phyloP scores from a whole-genome alignment of 2,329 filamentous ascomycete species.

The Magnaporthiopsis incrustans region DNA sequence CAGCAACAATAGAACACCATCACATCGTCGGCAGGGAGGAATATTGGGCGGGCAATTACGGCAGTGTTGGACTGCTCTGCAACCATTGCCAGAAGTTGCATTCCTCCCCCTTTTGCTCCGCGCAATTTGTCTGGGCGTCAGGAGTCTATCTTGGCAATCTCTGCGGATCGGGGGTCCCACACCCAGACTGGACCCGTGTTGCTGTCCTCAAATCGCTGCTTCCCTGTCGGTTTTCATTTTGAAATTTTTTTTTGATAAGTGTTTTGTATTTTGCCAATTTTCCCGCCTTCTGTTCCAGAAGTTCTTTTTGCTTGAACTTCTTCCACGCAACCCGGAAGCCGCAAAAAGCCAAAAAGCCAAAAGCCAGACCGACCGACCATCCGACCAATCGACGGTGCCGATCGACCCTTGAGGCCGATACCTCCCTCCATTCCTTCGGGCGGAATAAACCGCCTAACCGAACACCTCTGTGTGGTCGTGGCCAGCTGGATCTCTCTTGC shows the following conservation, averaged over 20 bases:
- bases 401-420: not conserved
- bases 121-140: not conserved
- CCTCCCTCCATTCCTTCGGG: too few species aligned
- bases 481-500: slow-evolving; percentile 2
- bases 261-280: not conserved
- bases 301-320: not conserved
- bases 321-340: not conserved
- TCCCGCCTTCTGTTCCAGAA: too few species aligned
- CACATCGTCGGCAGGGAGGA: not conserved
- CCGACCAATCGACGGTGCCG: not conserved
- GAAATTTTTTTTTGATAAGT: not conserved
- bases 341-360: not conserved
- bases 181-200: not conserved
- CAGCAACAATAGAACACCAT: not conserved
- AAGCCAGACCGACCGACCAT: not conserved
- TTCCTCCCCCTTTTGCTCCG: not conserved
- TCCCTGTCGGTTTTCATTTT: too few species aligned
- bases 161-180: not conserved
- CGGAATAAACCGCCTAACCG: not conserved
- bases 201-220: not conserved
- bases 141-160: not conserved
- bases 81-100: not conserved
- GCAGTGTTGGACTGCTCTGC: not conserved
- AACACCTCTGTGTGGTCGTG: not conserved
- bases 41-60: not conserved